These are phyloP conservation scores for Venturiaceae sp. DNA, from an alignment of 2,329 filamentous ascomycete genomes.

Conservation along the genomic window DNA sequence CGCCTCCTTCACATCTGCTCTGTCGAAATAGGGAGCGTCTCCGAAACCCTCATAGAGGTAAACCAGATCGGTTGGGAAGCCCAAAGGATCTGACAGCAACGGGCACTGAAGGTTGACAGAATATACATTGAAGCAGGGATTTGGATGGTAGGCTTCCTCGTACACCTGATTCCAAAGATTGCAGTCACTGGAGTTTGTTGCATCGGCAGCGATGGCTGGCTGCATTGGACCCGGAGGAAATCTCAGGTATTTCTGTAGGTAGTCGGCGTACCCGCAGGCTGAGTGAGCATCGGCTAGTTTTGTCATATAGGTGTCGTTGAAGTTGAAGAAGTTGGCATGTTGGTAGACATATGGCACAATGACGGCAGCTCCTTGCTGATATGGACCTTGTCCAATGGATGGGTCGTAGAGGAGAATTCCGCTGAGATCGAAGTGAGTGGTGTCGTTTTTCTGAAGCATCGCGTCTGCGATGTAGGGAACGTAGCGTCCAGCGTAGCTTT, in stretches of 20 bases:
- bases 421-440: slow-evolving; percentile 10
- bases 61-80: slow-evolving; percentile 11
- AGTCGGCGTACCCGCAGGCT: slow-evolving; percentile 12
- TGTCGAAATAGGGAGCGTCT: slow-evolving; percentile 56
- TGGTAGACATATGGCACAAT: slow-evolving; percentile 14
- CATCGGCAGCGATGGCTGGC: slow-evolving; percentile 7
- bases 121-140: slow-evolving; percentile 14
- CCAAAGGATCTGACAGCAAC: slow-evolving; percentile 11
- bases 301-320: slow-evolving; percentile 11
- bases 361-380: slow-evolving; percentile 8
- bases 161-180: slow-evolving; percentile 10
- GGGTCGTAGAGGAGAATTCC: slow-evolving; percentile 13
- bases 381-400: slow-evolving; percentile 18
- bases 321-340: slow-evolving; percentile 10
- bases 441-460: slow-evolving; percentile 21
- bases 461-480: slow-evolving; percentile 13
- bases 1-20: slow-evolving; percentile 30
- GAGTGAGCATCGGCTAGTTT: slow-evolving; percentile 9
- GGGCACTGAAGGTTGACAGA: slow-evolving; percentile 12
- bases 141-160: slow-evolving; percentile 8
- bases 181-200: slow-evolving; percentile 8
- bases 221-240: slow-evolving; percentile 12
- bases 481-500: slow-evolving; percentile 14
- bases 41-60: slow-evolving; percentile 14
- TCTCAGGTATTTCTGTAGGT: slow-evolving; percentile 9